Evolutionary conservation across 768 basidiomycete species (phyloP), one percentile per base, ranked within the genome.

Genomic region (Leucosporidium yakuticum): DNA sequence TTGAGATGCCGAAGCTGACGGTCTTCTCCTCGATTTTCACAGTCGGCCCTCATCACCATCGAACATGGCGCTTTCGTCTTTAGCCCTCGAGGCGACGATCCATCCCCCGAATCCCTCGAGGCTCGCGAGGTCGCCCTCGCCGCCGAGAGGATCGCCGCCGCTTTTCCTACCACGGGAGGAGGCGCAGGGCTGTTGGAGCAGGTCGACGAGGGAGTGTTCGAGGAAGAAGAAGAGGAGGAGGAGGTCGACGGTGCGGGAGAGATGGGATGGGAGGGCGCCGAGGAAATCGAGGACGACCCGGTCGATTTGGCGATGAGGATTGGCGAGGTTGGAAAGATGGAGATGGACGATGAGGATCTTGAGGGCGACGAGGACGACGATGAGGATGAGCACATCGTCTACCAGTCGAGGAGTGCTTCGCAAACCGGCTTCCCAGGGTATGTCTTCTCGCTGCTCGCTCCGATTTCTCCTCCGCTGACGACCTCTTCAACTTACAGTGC

Each of bases 201-300:
- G 0, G 75, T 76, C 48, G 71, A 74, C 47, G 67, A 77, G 47
- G 67, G 81, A 1, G 67, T 23, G 21, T 64, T 70, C 25, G 63
- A 70, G 32, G 79, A 79, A 34, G 64, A 69, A 12, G 77, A 78
- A 20, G 85, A 87, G 27, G 89, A 88, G 83, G 67, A 50, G 14
- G 39, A 44, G 8, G 17, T 15, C 11, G 11, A 27, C 15, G 59
- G 32, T 4, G 57, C 27, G 1, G 53, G 63, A 31, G 31, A 36
- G 62, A 50, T 27, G 51, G 34, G 25, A 12, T 55, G n/a, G 39
- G 34, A 29, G 29, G 20, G 39, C 72, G 85, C 86, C 32, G 88
- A 85, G 15, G 84, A 83, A 51, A 89, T 88, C 2, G 90, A 91
- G 56, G 90, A 91, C 69, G 95, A 95, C 74, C 85, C 88, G 0